Evolutionary conservation across 2,329 filamentous ascomycete genomes (phyloP).

Genomic region (Neonectria faginata): DNA sequence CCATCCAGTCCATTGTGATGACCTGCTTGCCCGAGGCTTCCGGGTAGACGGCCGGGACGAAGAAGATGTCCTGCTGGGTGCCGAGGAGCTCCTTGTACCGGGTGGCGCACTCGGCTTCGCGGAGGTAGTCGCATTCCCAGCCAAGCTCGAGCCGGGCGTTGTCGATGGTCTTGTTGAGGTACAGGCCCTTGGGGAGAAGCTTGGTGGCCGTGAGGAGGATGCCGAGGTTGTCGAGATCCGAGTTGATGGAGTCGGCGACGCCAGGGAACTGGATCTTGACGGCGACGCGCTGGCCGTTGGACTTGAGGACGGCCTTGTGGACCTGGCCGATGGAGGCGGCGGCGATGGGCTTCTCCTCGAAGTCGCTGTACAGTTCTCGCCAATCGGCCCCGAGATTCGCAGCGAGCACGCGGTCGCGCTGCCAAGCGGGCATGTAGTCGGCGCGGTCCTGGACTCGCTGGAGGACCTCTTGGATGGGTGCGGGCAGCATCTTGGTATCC

Average conservation of each 20-base stretch:
- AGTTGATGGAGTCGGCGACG: conserved; percentile 95
- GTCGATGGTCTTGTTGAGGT: conserved; percentile 95
- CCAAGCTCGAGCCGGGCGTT: conserved; percentile 92
- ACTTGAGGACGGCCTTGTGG: conserved; percentile 83
- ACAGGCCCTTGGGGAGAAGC: conserved; percentile 89
- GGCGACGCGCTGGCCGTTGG: conserved; percentile 80
- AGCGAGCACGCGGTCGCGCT: conserved; percentile 85
- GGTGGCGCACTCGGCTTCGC: conserved; percentile 84
- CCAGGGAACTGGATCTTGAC: conserved; percentile 99
- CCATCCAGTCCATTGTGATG: conserved; percentile 92
- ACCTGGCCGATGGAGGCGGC: conserved; percentile 98
- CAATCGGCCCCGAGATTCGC: conserved; percentile 85
- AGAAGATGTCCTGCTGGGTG: conserved; percentile 76
- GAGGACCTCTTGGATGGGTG: conserved; percentile 86
- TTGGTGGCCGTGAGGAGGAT: conserved; percentile 91
- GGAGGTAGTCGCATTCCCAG: conserved; percentile 96
- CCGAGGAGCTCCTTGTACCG: conserved; percentile 81
- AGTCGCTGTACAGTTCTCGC: conserved; percentile 84
- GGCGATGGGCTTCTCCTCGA: conserved; percentile 92
- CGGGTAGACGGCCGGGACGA: conserved; percentile 80
- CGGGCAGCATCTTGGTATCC: conserved; percentile 93
- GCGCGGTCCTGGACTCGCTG: conserved; percentile 96
- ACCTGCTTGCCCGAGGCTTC: conserved; percentile 89
- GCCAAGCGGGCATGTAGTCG: conserved; percentile 97
- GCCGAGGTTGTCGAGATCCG: conserved; percentile 92